These are phyloP conservation scores for Sequoia sempervirens DNA, from an alignment of 75 land plant species.

Conservation along the genomic window DNA sequence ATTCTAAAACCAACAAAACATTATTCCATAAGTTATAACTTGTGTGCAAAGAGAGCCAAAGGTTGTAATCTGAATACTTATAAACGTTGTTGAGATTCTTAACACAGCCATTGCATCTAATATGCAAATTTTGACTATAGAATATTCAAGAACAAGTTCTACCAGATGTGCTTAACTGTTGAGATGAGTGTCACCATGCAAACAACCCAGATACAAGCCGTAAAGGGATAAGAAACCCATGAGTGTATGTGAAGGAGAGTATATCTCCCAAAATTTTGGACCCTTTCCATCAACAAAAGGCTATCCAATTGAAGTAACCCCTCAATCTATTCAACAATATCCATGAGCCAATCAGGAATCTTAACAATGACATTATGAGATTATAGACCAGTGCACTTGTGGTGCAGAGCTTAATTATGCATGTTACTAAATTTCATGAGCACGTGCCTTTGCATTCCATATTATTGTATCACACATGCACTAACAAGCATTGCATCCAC, in stretches of 20 bases:
- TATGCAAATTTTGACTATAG: neutral
- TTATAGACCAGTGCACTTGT: neutral
- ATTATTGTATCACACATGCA: neutral
- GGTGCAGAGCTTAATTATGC: neutral
- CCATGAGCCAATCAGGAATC: neutral
- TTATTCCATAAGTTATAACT: too few species aligned
- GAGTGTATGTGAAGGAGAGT: too few species aligned
- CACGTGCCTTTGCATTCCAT: neutral
- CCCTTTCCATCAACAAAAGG: too few species aligned
- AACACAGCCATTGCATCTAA: neutral
- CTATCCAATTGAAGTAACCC: too few species aligned
- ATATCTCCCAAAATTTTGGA: too few species aligned
- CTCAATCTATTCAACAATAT: too few species aligned
- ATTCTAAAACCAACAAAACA: too few species aligned
- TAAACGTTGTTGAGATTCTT: neutral
- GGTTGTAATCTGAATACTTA: neutral
- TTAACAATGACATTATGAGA: neutral
- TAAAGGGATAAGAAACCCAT: too few species aligned
- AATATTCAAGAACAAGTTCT: neutral
- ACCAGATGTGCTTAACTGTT: too few species aligned
- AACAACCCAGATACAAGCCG: too few species aligned
- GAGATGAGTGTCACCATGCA: too few species aligned
- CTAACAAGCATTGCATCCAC: neutral
- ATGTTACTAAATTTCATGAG: neutral
- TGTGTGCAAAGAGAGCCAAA: too few species aligned